Conservation (phyloP, 2,329 filamentous ascomycete species). For the Aspergillus ustus region DNA sequence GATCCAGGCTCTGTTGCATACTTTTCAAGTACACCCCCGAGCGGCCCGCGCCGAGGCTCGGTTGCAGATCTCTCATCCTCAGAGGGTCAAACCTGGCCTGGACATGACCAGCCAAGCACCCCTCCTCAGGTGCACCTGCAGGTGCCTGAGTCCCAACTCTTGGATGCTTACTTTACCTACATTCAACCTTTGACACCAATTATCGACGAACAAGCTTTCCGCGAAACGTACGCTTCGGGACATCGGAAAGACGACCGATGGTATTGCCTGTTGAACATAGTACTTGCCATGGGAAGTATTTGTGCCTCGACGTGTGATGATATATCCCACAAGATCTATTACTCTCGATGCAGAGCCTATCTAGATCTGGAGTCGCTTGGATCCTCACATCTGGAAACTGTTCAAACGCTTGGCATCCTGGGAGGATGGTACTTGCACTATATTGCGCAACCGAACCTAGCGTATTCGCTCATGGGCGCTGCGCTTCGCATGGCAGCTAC, state of each 20-base stretch:
- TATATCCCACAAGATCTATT: constrained; percentile 71
- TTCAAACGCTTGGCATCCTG: constrained; percentile 72
- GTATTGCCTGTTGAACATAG: constrained; percentile 75
- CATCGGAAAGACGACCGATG: constrained; percentile 70
- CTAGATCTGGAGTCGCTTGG: constrained; percentile 70
- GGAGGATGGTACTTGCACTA: constrained; percentile 80
- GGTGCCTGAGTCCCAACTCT: constrained; percentile 68
- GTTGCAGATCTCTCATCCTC: constrained; percentile 27
- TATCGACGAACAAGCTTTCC: constrained; percentile 73
- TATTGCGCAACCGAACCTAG: constrained; percentile 76
- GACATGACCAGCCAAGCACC: constrained; percentile 42
- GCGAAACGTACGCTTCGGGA: constrained; percentile 66
- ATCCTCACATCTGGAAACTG: constrained; percentile 72
- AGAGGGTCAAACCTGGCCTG: constrained; percentile 30
- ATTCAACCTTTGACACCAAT: constrained; percentile 75
- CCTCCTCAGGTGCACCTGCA: constrained; percentile 58
- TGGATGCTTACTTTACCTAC: constrained; percentile 76
- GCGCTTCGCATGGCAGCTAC: constrained; percentile 75
- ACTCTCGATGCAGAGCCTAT: constrained; percentile 69
- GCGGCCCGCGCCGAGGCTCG: constrained; percentile 20
- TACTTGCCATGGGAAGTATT: constrained; percentile 76
- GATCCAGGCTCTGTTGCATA: constrained; percentile 56
- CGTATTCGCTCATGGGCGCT: constrained; percentile 72
- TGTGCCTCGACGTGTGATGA: constrained; percentile 67
- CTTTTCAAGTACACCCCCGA: constrained; percentile 48